Conservation (phyloP, 805 yeast species). For the Ogataea polymorpha region DNA sequence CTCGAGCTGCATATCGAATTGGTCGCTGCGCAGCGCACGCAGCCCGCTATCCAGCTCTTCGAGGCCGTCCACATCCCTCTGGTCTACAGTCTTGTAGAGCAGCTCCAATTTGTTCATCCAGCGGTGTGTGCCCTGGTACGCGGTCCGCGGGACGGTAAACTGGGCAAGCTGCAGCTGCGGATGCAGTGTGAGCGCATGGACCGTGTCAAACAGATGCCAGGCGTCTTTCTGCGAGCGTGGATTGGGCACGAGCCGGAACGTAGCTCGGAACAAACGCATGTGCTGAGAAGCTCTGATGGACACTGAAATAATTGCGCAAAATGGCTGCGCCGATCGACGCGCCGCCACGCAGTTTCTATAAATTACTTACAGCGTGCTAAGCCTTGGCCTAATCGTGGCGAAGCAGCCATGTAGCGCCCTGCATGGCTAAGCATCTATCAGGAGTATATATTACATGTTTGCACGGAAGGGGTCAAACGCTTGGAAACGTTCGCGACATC, state of each 20-base stretch:
- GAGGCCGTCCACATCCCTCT: too few relatives aligned
- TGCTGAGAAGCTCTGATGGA: neutral
- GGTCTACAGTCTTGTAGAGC: too few relatives aligned
- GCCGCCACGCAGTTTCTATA: neutral
- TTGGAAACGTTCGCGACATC: neutral
- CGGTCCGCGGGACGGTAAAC: constrained; percentile 10
- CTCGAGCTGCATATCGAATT: too few relatives aligned
- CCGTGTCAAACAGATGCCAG: constrained; percentile 20
- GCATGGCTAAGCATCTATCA: neutral
- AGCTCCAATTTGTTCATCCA: too few relatives aligned
- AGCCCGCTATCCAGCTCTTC: too few relatives aligned
- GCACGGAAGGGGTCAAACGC: neutral
- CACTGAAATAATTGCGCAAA: too few relatives aligned
- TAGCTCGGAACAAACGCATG: constrained; percentile 2
- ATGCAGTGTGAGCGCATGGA: neutral
- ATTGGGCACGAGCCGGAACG: constrained; percentile 14
- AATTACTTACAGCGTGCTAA: neutral
- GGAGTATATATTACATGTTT: neutral
- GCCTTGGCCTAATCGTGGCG: neutral
- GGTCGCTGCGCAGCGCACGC: too few relatives aligned
- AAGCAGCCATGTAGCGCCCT: neutral
- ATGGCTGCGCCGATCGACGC: neutral
- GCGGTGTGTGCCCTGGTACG: constrained; percentile 12
- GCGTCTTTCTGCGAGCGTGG: constrained; percentile 21
- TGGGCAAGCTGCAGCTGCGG: neutral